These are phyloP conservation scores for Fusarium sulawesiense DNA, from an alignment of 2,329 filamentous ascomycete genomes.

Conservation along the genomic window DNA sequence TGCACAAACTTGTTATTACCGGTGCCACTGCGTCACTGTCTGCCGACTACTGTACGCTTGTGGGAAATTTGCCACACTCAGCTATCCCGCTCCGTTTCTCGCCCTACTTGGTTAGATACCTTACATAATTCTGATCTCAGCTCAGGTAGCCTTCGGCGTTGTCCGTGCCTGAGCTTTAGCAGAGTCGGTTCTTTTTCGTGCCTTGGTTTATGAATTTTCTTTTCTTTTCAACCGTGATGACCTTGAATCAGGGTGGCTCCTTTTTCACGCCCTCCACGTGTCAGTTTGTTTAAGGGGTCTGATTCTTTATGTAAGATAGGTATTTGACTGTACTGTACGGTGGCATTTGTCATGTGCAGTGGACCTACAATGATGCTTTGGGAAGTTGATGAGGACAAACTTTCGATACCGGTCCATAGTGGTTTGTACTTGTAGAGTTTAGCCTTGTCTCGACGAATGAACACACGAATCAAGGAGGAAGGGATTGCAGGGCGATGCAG, in stretches of 20 bases:
- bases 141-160: constrained; percentile 36
- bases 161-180: constrained; percentile 22
- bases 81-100: constrained; percentile 7
- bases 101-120: constrained; percentile 2
- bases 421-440: background rate
- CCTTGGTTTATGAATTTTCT: constrained; percentile 2
- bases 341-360: background rate
- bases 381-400: background rate
- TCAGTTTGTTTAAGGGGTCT: background rate
- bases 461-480: background rate
- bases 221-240: constrained; percentile 4
- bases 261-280: background rate
- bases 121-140: constrained; percentile 41
- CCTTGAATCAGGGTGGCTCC: background rate
- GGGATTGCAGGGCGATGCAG: background rate
- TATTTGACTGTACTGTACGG: background rate
- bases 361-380: background rate
- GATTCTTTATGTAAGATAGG: background rate
- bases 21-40: constrained; percentile 30
- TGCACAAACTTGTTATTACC: background rate
- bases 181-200: constrained; percentile 14
- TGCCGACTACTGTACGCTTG: constrained; percentile 5
- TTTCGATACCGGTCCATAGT: background rate
- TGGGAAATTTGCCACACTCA: constrained; percentile 34
- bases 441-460: background rate